Evolutionary conservation across 345 rosid species (phyloP).

Genomic region (Brassica cretica): DNA sequence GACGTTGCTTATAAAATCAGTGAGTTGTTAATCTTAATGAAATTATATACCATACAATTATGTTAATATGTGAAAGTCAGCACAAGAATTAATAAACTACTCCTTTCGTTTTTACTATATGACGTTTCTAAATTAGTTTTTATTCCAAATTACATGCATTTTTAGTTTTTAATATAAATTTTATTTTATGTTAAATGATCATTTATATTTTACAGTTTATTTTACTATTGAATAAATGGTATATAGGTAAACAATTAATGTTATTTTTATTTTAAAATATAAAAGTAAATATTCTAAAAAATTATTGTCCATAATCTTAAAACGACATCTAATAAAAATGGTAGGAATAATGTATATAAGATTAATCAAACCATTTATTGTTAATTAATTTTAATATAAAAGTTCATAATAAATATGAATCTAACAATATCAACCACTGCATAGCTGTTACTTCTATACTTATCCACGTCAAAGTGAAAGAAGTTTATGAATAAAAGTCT

Average conservation of each 20-base stretch:
- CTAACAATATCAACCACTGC: not conserved
- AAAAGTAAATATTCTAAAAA: no score
- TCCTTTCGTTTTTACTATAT: not conserved
- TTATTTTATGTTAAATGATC: not conserved
- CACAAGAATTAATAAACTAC: not conserved
- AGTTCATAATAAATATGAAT: no score
- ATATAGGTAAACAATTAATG: no score
- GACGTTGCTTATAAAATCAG: not conserved
- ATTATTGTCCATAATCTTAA: not conserved
- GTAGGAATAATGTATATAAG: not conserved
- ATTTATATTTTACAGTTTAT: not conserved
- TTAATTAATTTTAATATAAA: no score
- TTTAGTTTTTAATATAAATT: no score
- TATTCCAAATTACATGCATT: not conserved
- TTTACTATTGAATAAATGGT: not conserved
- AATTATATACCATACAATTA: not conserved
- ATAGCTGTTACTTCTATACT: not conserved
- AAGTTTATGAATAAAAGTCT: not conserved
- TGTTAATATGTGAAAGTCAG: not conserved
- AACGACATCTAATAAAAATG: no score
- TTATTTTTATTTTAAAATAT: no score
- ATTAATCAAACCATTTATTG: not conserved
- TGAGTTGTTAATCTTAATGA: not conserved
- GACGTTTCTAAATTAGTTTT: no score
- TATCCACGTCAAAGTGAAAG: not conserved